Base-by-base conservation (phyloP, 495 filamentous ascomycete species). In the Hypoxylon trugodes region DNA sequence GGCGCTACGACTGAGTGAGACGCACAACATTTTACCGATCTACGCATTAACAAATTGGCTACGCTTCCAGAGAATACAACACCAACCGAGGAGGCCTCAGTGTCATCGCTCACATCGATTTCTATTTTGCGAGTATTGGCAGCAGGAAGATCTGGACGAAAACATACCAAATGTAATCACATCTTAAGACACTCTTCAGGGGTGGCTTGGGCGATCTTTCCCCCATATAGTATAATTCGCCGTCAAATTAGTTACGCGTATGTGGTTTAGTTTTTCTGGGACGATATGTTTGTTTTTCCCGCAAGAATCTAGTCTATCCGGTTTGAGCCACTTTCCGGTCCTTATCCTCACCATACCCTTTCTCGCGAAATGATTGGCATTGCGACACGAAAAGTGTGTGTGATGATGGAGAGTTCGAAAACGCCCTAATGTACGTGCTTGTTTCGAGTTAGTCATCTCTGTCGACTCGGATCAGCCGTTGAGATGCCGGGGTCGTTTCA, bases 401-500 rank as follows among this genome's bases (percentile, higher is more conserved):
- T 67, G 64, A 61, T 56, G 42, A 50, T 48, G 32, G 30, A 25
- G 51, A 53, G 51, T 36, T 49, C 57, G 64, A 67, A 58, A 62
- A 62, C 58, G 58, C 58, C 58, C 64, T 67, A 67, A 67, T 67
- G 64, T 67, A 67, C 52, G 64, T 67, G 64, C 64, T 41, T 49
- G 64, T 67, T 67, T 67, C 64, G 58, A 67, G 59, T 67, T 67
- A 67, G 64, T 67, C 64, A 67, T 67, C 64, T 67, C 52, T 45
- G 42, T 59, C 64, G 58, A 67, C 64, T 67, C 64, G 64, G 64
- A 62, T 67, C 46, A 59, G 64, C 52, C 58, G 64, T 67, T 48
- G 28, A 67, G 58, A 58, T 62, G 64, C 64, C 64, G 64, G 58
- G 40, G 33, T 47, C 59, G 64, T 67, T 67, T 67, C 64, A 67